Evolutionary conservation across 805 yeast species (phyloP).

Genomic region (Candida awuae): DNA sequence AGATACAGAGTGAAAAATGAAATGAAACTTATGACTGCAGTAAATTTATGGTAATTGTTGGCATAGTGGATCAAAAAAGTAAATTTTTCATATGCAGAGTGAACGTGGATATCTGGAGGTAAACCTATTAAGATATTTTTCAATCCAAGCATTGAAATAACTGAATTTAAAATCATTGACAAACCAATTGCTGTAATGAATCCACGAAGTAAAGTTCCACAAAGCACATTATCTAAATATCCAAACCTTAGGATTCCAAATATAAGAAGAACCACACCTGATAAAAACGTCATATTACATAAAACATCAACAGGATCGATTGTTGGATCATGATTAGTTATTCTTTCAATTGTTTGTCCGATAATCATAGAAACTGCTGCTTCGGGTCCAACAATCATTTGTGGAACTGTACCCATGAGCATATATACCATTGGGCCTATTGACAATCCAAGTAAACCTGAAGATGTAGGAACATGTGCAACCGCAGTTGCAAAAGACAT

Average conservation of each 20-base stretch:
- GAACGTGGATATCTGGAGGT: constrained; percentile 41
- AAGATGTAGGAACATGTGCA: constrained; percentile 74
- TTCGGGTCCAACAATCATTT: constrained; percentile 87
- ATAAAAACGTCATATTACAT: constrained; percentile 60
- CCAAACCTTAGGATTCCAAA: constrained; percentile 83
- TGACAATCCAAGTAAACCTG: constrained; percentile 70
- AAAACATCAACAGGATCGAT: constrained; percentile 48
- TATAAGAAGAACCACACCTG: constrained; percentile 65
- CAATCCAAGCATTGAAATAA: constrained; percentile 66
- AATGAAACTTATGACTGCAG: constrained; percentile 49
- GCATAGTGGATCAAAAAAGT: constrained; percentile 46
- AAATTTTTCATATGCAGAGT: constrained; percentile 67
- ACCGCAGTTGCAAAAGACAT: constrained; percentile 74
- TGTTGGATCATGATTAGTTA: constrained; percentile 34
- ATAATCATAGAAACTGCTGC: constrained; percentile 78
- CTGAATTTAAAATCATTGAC: constrained; percentile 72
- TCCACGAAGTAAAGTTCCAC: constrained; percentile 71
- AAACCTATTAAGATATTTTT: constrained; percentile 36
- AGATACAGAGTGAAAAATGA: constrained; percentile 41
- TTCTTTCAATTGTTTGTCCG: constrained; percentile 68
- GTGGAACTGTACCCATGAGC: constrained; percentile 77
- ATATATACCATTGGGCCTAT: constrained; percentile 74
- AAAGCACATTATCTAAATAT: constrained; percentile 70
- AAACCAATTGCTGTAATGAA: constrained; percentile 81
- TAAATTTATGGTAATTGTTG: constrained; percentile 44